Base-by-base conservation (phyloP, 2,329 filamentous ascomycete genomes). In the Alternaria solani region DNA sequence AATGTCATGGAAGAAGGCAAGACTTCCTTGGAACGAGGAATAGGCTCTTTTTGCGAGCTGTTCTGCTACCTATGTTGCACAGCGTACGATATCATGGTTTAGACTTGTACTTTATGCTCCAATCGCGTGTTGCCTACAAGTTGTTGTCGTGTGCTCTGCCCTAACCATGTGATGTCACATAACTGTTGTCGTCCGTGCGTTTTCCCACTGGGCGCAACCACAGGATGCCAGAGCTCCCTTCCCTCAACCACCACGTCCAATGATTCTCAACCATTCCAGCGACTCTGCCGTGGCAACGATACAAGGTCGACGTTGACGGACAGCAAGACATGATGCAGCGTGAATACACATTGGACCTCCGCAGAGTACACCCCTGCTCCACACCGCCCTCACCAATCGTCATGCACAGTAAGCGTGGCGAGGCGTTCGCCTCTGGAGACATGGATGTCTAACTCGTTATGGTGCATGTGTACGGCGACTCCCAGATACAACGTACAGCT, bases 21-120 rank as follows among this genome's bases (percentile, higher is more conserved):
- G 57, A 53, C 49, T 61, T 55, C 26, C 39, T 69, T 49, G 43
- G 49, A 55, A 43, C 44, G 51, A 53, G 51, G 61, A 62, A 63
- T 57, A 58, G 63, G 61, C 64, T 69, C 62, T 63, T 64, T 54
- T 63, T 62, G 62, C 48, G 56, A 57, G 61, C 63, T 61, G 57
- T 49, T 64, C 59, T 69, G 58, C 71, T 70, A 72, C 67, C 65
- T 73, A 73, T 72, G 72, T 64, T 75, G 68, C 68, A 71, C 67
- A 71, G 63, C 64, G 66, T 67, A 73, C 68, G 57, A 73, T 63
- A 58, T 72, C 61, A 64, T 54, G 53, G 39, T 52, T 63, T 58
- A 59, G 51, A 42, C 53, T 55, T 57, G 18, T 36, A 44, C 34
- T 41, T 52, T 30, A 25, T 25, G 20, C 25, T 26, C 11, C 20